These are phyloP conservation scores for Fusarium tuaranense DNA, from an alignment of 2,329 filamentous ascomycete species.

Conservation along the genomic window DNA sequence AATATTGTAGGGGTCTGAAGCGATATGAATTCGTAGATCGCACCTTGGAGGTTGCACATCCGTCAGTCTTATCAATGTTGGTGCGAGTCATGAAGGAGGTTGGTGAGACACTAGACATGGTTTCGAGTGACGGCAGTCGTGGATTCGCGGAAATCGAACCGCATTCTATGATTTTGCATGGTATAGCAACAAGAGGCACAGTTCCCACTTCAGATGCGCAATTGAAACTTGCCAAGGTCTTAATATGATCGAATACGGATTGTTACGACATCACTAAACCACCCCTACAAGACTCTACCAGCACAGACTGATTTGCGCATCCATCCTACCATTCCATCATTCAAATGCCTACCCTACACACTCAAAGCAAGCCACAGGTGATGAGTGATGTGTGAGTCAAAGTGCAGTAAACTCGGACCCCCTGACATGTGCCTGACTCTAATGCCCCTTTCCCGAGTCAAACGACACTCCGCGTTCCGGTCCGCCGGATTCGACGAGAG, in stretches of 20 bases:
- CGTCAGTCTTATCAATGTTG: background rate
- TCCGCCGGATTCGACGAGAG: background rate
- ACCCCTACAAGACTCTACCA: background rate
- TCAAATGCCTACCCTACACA: background rate
- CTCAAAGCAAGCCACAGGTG: background rate
- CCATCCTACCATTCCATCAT: background rate
- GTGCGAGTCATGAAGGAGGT: background rate
- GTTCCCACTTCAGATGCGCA: background rate
- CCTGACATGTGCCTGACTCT: background rate
- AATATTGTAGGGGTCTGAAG: background rate
- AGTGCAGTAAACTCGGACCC: background rate
- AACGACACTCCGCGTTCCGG: background rate
- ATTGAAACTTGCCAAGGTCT: background rate
- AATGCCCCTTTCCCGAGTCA: background rate
- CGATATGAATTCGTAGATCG: background rate
- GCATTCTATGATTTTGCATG: background rate
- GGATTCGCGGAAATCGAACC: background rate
- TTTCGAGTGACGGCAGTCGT: background rate
- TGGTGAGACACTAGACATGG: background rate
- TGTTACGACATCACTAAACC: background rate
- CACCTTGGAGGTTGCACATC: background rate
- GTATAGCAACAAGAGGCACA: background rate
- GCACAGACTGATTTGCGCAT: background rate
- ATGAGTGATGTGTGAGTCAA: background rate
- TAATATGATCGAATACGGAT: background rate